phyloP scores from a whole-genome alignment of 768 basidiomycete genomes.

The Mycena haematopus region DNA sequence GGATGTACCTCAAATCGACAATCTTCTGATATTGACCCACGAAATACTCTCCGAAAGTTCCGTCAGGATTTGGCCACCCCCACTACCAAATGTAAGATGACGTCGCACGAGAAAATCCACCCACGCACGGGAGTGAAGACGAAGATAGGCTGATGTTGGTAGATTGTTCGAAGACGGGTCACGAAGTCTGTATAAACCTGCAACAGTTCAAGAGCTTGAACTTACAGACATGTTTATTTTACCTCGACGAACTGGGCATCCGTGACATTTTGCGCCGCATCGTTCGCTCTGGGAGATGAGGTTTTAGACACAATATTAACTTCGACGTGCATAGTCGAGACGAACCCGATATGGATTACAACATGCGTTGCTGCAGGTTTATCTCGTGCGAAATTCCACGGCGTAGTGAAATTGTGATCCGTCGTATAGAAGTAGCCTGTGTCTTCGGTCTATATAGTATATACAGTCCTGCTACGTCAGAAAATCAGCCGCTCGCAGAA shows the following conservation, averaged over 20 bases:
- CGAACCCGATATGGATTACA: slow-evolving; percentile 62
- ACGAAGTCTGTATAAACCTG: slow-evolving; percentile 58
- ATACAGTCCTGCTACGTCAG: background rate
- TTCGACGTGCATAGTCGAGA: background rate
- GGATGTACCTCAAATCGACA: slow-evolving; percentile 45
- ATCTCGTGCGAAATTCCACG: slow-evolving; percentile 61
- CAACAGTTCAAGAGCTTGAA: background rate
- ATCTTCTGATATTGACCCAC: slow-evolving; percentile 53
- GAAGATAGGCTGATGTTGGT: slow-evolving; percentile 54
- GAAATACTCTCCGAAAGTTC: slow-evolving; percentile 52
- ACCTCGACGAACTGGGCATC: slow-evolving; percentile 51
- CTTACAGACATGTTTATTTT: background rate
- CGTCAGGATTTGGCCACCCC: slow-evolving; percentile 63
- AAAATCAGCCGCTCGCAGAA: background rate
- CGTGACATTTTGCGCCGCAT: slow-evolving; percentile 58
- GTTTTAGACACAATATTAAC: background rate
- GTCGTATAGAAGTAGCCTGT: slow-evolving; percentile 58
- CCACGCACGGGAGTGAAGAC: slow-evolving; percentile 57
- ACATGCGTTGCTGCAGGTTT: slow-evolving; percentile 54
- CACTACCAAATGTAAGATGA: slow-evolving; percentile 42
- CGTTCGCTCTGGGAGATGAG: slow-evolving; percentile 51
- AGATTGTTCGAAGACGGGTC: slow-evolving; percentile 48
- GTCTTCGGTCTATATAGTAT: slow-evolving; percentile 67
- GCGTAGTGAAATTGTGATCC: slow-evolving; percentile 66
- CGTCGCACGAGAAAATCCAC: background rate